Percentiles rank a stretch among this genome's conserved stretches.
Evolutionary conservation across 768 basidiomycete genomes (phyloP).

Genomic region (Tricholoma bakamatsutake): DNA sequence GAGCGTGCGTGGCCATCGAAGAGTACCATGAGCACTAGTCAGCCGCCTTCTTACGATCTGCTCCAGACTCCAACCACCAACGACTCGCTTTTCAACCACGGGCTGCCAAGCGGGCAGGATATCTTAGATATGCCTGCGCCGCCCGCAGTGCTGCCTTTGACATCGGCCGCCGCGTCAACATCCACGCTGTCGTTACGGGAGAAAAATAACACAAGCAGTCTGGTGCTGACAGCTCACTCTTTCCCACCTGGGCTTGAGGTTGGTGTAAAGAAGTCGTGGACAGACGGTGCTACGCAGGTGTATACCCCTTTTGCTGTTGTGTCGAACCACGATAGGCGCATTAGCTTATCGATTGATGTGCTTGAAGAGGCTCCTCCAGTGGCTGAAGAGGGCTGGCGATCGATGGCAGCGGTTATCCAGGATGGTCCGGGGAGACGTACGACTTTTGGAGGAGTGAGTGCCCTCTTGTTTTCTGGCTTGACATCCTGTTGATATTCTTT

Average conservation of each 20-base stretch:
- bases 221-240: conserved; percentile 19
- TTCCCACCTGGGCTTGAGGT: conserved; percentile 34
- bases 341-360: conserved; percentile 46
- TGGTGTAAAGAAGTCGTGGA: conserved; percentile 26
- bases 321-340: conserved; percentile 22
- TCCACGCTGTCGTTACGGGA: conserved; percentile 33
- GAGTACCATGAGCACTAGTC: conserved; percentile 1
- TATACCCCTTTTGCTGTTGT: conserved; percentile 9
- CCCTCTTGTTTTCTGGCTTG: conserved; percentile 3
- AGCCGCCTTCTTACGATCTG: conserved; percentile 4
- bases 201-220: conserved; percentile 25
- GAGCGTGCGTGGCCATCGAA: conserved; percentile 5
- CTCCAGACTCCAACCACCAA: background rate
- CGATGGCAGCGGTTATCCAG: conserved; percentile 35
- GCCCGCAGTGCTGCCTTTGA: conserved; percentile 47
- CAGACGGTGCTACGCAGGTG: conserved; percentile 16
- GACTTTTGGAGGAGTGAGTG: conserved; percentile 61
- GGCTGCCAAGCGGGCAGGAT: conserved; percentile 27
- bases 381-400: conserved; percentile 57
- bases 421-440: conserved; percentile 22
- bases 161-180: conserved; percentile 17
- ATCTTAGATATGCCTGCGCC: conserved; percentile 56
- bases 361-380: conserved; percentile 66
- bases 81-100: conserved; percentile 6
- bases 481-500: conserved; percentile 9